A percentile compares a stretch with the other conserved stretches of the same genome.
Evolutionary conservation across 2,329 filamentous ascomycete genomes (phyloP).

Genomic region (Biscogniauxia marginata): DNA sequence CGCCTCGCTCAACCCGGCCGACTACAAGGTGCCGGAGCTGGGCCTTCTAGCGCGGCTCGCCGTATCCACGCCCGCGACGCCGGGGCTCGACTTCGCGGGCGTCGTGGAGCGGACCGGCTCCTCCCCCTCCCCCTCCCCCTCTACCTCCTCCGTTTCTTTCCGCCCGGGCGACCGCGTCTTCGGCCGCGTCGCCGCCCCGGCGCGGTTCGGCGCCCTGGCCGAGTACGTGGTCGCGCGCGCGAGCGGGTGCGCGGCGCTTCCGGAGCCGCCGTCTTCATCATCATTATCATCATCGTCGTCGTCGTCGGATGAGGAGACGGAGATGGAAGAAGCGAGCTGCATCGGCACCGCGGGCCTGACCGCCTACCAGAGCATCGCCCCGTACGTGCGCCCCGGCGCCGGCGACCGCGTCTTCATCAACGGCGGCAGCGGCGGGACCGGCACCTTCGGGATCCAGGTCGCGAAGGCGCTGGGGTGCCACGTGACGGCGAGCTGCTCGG

Average conservation of each 20-base stretch:
- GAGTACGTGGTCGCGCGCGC: slow-evolving; percentile 38
- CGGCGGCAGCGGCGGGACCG: slow-evolving; percentile 61
- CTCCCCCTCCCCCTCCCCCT: too few relatives aligned
- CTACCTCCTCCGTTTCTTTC: too few relatives aligned
- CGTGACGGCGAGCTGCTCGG: slow-evolving; percentile 60
- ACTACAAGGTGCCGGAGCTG: slow-evolving; percentile 61
- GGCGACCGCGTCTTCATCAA: slow-evolving; percentile 61
- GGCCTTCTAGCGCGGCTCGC: slow-evolving; percentile 40
- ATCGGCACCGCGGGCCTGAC: slow-evolving; percentile 47
- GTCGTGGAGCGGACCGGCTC: slow-evolving; percentile 29
- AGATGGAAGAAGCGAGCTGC: slow-evolving; percentile 39
- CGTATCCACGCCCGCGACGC: slow-evolving; percentile 43
- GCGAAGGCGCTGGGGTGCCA: slow-evolving; percentile 59
- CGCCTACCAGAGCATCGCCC: slow-evolving; percentile 47
- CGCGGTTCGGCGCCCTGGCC: slow-evolving; percentile 40
- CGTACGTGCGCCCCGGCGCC: slow-evolving; percentile 44
- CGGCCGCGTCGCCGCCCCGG: slow-evolving; percentile 33
- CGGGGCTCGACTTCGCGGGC: slow-evolving; percentile 50
- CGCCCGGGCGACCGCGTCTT: slow-evolving; percentile 44
- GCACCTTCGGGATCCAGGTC: slow-evolving; percentile 61
- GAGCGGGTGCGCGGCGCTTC: slow-evolving; percentile 38
- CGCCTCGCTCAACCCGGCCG: slow-evolving; percentile 59
- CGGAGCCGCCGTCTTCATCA: slow-evolving; percentile 37
- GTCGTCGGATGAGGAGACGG: not conserved
- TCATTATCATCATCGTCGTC: too few relatives aligned